phyloP scores from a whole-genome alignment of 202 grass and related monocot genomes.

The Brachypodium distachyon region DNA sequence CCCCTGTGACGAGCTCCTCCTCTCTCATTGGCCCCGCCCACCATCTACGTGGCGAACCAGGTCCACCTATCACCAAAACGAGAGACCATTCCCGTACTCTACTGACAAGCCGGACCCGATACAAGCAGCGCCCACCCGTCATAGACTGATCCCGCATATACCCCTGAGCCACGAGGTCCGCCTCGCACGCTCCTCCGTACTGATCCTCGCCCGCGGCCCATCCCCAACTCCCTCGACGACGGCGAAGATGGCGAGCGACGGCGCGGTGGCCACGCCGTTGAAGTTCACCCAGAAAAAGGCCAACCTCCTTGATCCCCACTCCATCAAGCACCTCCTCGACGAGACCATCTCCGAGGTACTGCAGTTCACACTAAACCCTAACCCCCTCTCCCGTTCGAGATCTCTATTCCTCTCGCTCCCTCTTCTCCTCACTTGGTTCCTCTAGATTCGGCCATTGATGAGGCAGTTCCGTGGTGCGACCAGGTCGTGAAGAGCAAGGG shows the following conservation, averaged over 20 bases:
- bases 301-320: conserved; percentile 86
- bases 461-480: neutral
- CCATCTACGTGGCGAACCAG: neutral
- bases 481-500: conserved; percentile 83
- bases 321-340: conserved; percentile 96
- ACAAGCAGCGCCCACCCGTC: neutral
- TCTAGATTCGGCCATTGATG: conserved; percentile 1
- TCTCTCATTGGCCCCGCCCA: conserved; percentile 28
- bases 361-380: conserved; percentile 13
- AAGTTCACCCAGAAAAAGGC: conserved; percentile 70
- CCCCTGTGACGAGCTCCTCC: conserved; percentile 7
- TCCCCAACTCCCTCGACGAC: conserved; percentile 5
- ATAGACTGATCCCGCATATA: neutral
- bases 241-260: conserved; percentile 61
- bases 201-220: neutral
- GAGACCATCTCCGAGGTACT: conserved; percentile 80
- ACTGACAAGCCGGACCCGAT: neutral
- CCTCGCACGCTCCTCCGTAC: neutral
- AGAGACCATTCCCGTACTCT: neutral
- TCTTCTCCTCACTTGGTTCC: neutral
- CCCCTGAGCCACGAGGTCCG: neutral
- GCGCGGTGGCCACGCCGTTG: conserved; percentile 19
- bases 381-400: neutral
- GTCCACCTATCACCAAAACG: neutral
- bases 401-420: neutral